Base-by-base conservation (phyloP, 1,284 basidiomycete species). In the Mrakiaceae sp. region DNA sequence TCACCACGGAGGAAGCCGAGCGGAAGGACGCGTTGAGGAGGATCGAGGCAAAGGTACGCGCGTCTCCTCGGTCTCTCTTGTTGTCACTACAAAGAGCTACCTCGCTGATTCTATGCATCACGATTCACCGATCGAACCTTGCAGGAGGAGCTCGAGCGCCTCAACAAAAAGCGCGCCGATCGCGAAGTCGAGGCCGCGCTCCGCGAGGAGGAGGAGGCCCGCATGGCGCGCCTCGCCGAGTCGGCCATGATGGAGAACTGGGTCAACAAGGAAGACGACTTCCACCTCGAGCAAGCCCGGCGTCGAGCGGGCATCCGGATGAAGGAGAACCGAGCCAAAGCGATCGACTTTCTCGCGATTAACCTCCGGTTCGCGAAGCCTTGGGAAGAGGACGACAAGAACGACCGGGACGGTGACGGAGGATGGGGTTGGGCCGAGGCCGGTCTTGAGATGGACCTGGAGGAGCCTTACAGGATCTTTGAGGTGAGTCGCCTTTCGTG, bases 191-290 rank as follows among this genome's bases (percentile, higher is more conserved):
- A 97, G 72, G 85, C 87, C 74, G 82, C 82, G 65, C 76, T 96
- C 47, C 80, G 94, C 42, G 95, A 98, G 71, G 91, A 97, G 72
- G 95, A 98, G 74, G 90, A 94, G 71, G 78, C 88, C 63, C 81
- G 88, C 68, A 89, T 92, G 84, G 86, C 88, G 64, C 82, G 93
- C 62, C 74, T 94, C 64, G 88, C 91, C 58, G 96, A 98, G 77
- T 91, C 91, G 42, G 91, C 87, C 12, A 90, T 95, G 71, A 98
- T 98, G 94, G 87, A 89, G 3, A 93, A 97, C 67, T 99, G 96
- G 96, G 81, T 97, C 67, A 85, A 90, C 43, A 96, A 95, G 76
- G 96, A 99, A 72, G 95, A 92, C 64, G 91, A 94, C 69, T 99
- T 98, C 76, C 89, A 96, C 74, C 82, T 99, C 52, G 90, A 97